Percentiles rank a stretch among this genome's conserved stretches.
These are phyloP conservation scores for Bjerkandera adusta DNA, from an alignment of 1,284 basidiomycete species.

Conservation along the genomic window DNA sequence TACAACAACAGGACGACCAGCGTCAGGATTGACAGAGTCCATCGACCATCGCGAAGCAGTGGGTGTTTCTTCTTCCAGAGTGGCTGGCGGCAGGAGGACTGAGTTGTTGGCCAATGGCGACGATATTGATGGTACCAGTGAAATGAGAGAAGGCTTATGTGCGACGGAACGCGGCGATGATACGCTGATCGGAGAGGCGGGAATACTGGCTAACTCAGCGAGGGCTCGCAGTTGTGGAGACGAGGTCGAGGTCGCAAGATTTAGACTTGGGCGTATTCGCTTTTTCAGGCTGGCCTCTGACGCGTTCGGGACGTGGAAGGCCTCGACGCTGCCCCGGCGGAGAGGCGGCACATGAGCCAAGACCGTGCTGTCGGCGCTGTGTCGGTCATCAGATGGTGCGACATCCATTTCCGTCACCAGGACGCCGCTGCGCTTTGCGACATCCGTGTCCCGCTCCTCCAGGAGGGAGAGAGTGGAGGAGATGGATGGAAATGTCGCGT, in stretches of 20 bases:
- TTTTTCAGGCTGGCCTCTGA: conserved; percentile 16
- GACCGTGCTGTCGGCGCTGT: conserved; percentile 13
- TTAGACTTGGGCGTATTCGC: conserved; percentile 23
- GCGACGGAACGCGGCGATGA: conserved; percentile 3
- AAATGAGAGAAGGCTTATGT: conserved; percentile 9
- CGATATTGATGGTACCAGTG: conserved; percentile 7
- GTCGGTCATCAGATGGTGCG: neutral
- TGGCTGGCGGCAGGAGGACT: conserved; percentile 4
- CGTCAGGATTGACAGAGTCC: conserved; percentile 25
- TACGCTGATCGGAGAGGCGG: conserved; percentile 17
- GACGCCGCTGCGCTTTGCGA: conserved; percentile 27
- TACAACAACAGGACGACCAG: conserved; percentile 2
- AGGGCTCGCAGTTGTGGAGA: conserved; percentile 28
- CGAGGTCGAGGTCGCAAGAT: conserved; percentile 28
- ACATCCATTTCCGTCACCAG: conserved; percentile 19
- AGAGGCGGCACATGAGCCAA: conserved; percentile 10
- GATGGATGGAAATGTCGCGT: conserved; percentile 30
- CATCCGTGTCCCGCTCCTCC: conserved; percentile 26
- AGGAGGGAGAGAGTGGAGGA: conserved; percentile 30
- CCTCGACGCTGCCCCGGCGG: conserved; percentile 14
- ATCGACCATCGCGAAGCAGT: conserved; percentile 30
- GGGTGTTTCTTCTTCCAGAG: conserved; percentile 17
- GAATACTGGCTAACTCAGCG: conserved; percentile 22
- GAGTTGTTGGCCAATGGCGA: conserved; percentile 17
- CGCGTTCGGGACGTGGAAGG: conserved; percentile 2